Base-by-base conservation (phyloP, 345 rosid genomes). In the Salix caprea region DNA sequence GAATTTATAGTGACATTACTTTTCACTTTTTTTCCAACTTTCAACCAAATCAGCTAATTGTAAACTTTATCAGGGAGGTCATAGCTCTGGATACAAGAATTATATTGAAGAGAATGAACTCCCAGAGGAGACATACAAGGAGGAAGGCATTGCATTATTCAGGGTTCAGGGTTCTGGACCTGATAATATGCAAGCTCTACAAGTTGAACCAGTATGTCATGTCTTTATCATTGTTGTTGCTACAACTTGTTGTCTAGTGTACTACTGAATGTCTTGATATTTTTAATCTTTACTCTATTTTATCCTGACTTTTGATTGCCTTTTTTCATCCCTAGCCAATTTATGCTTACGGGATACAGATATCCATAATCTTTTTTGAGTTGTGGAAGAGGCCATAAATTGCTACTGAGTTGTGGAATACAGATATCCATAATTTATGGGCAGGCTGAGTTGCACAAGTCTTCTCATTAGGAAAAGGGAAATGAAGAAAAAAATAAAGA, bases 91-190 rank as follows among this genome's bases (percentile, higher is more conserved):
- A 73, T 96, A 90, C 89, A 92, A 92, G 89, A 90, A 84, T 60
- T 84, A 85, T 77, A 78, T 91, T 83, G 86, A 86, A 50, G 96
- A 92, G 84, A 94, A 88, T 69, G 97, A 84, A 83, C 80, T 90
- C 80, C 90, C 92, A 14, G 96, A 94, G 80, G 94, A 82, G 64
- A 96, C 97, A 36, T 94, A 92, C 70, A 81, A 81, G 21, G 92
- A 91, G 80, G 92, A 92, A 70, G 93, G 96, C 73, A 50, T 90
- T 79, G 99, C 99, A 19, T 71, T 96, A 69, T 96, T 96, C 82
- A 88, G 92, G 67, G 81, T 94, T 77, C 97, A 96, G 84, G 99
- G 99, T 69, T 87, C 97, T 84, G 99, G 98, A 86, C 99, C 99
- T 44, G 97, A 96, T 76, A 89, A 91, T 81, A 94, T 96, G 99